Base-by-base conservation (phyloP, 2,329 filamentous ascomycete genomes). In the Aspergillus sp. region DNA sequence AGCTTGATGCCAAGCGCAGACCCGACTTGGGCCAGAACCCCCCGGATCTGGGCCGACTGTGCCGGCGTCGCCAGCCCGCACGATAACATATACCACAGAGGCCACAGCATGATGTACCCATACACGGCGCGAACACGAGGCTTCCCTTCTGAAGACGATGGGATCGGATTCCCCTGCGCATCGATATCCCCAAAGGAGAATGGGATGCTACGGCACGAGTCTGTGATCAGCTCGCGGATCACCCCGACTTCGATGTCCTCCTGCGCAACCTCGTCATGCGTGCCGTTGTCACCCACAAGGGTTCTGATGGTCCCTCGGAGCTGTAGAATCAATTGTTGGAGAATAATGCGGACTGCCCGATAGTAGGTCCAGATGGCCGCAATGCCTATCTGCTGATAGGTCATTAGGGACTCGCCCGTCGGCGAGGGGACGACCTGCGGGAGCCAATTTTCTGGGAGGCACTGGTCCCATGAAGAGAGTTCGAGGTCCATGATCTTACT, bases 321-420 rank as follows among this genome's bases (percentile, higher is more conserved):
- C 14, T 56, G 61, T 41, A 68, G 55, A 10, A 71, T 61, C 3
- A 67, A 55, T 9, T 60, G 54, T 16, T 71, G 69, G 11, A 71
- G 50, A 45, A 71, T 63, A 23, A 73, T 61, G 4, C 70, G 69
- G 19, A 63, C 55, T 3, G 68, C 66, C 4, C 69, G 70, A 54
- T 72, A 70, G 47, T 69, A 70, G 49, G 65, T 66, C 70, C 70
- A 72, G 19, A 72, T 52, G 3, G 62, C 56, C 16, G 61, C 65
- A 29, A 62, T 58, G 13, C 60, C 60, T 38, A 65, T 54, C 25
- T 57, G 58, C n/a, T 64, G 61, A 47, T 72, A 71, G 9, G 70
- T 70, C 16, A 73, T 58, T 1, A 72, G 52, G 1, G 62, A 49
- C 10, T 67, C 65, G 7, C 65, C 67, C 11, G 62, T 58, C 9